Evolutionary conservation across 257 asterid species (phyloP), one percentile per base, ranked within the genome.

Genomic region (Anisodus tanguticus): DNA sequence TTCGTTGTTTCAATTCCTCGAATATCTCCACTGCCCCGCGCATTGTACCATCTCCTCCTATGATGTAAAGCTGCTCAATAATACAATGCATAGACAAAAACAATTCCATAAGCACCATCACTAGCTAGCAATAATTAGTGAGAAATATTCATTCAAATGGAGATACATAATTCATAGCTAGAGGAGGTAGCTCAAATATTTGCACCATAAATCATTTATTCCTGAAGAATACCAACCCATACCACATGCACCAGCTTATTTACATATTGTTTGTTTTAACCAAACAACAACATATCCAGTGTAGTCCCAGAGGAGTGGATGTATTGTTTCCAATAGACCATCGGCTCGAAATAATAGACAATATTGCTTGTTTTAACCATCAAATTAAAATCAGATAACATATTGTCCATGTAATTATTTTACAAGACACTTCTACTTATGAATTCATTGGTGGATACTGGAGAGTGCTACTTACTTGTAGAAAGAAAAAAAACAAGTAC

Each of bases 11-110:
- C 37, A 92, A 87, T 82, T 95, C 98, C 1, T 91, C 86, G 85
- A 87, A 92, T 71, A 93, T 91, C 74, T 78, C 86, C 10, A 90
- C 89, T 88, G 91, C 91, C 9, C 97, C 98, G 0, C 95, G 96
- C 98, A 93, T 91, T 3, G 98, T 89, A 78, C 98, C 98, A 35
- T 92, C 98, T 58, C 98, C 98, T 15, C 98, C 98, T 47, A 95
- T 88, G 51, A 95, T 91, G 89, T 90, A 95, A 16, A 93, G 71
- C 96, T 95, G 90, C 70, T 47, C 64, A 60, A 74, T 12, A 12
- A 74, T 1, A 49, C 10, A 67, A 74, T 1, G 5, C 19, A 74
- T 60, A 74, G 11, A 19, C 60, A 74, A 60, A 74, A 45, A 10
- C 10, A 47, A 4, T 22, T 12, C 7, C 43, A 17, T 5, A 58